Base-by-base conservation (phyloP, 148 eudicot genomes). In the Fagopyrum homotropicum region DNA sequence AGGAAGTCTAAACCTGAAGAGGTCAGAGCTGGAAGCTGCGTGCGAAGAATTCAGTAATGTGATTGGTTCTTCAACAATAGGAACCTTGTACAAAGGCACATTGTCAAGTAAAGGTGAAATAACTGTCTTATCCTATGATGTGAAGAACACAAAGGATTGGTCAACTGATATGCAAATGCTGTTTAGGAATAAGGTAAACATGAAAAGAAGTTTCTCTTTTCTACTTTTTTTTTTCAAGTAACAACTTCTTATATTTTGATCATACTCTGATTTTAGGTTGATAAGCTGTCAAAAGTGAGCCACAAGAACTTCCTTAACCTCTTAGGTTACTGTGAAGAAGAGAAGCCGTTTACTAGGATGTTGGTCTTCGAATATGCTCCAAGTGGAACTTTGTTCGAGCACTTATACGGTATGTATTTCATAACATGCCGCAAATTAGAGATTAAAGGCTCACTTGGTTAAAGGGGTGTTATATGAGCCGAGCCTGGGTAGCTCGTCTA, bases 1-100 rank as follows among this genome's bases (percentile, higher is more conserved):
- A 93, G 98, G 94, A 45, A 81, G 84, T 51, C 88, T 91, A 75
- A 91, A 87, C 73, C 83, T 93, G 69, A 89, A 86, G 83, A 89
- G 91, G 81, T 79, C 87, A n/a, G 98, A 93, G 72, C 86, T 93
- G 45, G 89, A 84, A 79, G 80, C 85, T 51, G 98, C 98, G 72
- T 93, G 98, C 84, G 98, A 93, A 91, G 98, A 89, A 80, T 93
- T 93, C 74, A 91, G 98, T 79, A 93, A 93, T 76, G 90, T 93
- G 55, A 83, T 93, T 29, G 88, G 92, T 45, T 80, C 91, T 1
- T 85, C 91, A 52, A 81, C 95, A 45, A 73, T 87, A 10, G 91
- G 97, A 35, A 85, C 88, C 48, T 78, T 89, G 44, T 91, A 93
- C 73, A 93, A 93, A 75, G 98, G 98, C 51, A 93, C 97, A 15